Base-by-base conservation (phyloP, 2,329 filamentous ascomycete species). In the Talaromyces sp. region DNA sequence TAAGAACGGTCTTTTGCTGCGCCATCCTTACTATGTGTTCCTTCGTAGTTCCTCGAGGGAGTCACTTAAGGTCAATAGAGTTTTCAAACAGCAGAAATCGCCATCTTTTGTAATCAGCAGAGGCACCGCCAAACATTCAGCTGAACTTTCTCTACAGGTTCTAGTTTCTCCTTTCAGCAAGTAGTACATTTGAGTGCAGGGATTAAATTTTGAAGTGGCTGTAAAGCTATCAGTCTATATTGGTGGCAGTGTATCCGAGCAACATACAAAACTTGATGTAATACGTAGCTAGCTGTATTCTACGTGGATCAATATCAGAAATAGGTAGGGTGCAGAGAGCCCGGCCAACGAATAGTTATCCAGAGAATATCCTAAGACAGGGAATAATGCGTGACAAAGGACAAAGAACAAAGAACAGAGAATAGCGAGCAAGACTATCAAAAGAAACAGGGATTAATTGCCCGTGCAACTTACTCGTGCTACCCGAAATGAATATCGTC, bases 1-100 rank as follows among this genome's bases (percentile, higher is more conserved):
- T 77, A 15, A 81, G 73, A 25, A 75, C 72, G 7, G 69, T 70
- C 66, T 71, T 71, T 57, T 56, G 49, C 3, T 56, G 50, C 25
- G 25, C 3, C 47, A 50, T 50, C 1, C 22, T 17, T 1, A 50
- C 47, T 50, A 10, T 9, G 6, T 15, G 27, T 27, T 17, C 0
- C 17, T 7, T 50, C 5, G 19, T 13, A 22, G 6, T 6, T 25
- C n/a, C 5, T 3, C 2, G 19, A 25, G 19, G 39, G 13, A 3
- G 13, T 43, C 27, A 27, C 27, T 27, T 6, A 27, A 1, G 27
- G 3, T 27, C 3, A 27, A 27, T 27, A 1, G 6, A 15, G 1
- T 17, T 37, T 47, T 25, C 6, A 5, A 50, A 17, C 10, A 8
- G 11, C 15, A n/a, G 5, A 31, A 5, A 15, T 15, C 15, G 45